Evolutionary conservation across 345 rosid species (phyloP).

Genomic region (Bretschneidera sinensis): DNA sequence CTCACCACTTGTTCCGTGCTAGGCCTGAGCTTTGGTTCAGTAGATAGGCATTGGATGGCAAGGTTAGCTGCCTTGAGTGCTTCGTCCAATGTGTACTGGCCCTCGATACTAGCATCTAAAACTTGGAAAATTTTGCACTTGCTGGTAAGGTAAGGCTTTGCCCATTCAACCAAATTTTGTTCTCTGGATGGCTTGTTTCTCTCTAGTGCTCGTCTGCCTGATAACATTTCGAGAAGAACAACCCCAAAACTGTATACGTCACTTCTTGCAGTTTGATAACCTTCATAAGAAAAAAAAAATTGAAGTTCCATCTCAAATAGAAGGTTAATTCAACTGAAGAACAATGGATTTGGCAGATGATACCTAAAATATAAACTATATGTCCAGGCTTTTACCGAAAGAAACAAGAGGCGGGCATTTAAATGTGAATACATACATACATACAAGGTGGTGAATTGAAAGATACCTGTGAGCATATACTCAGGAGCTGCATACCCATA

Average conservation of each 20-base stretch:
- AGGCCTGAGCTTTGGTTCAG: slow-evolving; percentile 72
- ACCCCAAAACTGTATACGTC: slow-evolving; percentile 94
- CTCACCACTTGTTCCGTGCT: slow-evolving; percentile 67
- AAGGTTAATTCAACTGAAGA: too few relatives aligned
- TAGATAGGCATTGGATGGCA: slow-evolving; percentile 64
- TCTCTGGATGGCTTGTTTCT: slow-evolving; percentile 74
- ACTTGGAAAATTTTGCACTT: slow-evolving; percentile 71
- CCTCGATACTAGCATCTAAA: slow-evolving; percentile 62
- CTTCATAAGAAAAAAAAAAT: slow-evolving; percentile 23
- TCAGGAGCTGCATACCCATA: slow-evolving; percentile 40
- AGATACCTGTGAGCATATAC: slow-evolving; percentile 59
- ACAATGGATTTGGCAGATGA: slow-evolving; percentile 1
- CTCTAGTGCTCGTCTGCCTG: slow-evolving; percentile 78
- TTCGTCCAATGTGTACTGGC: slow-evolving; percentile 46
- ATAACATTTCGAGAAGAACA: slow-evolving; percentile 80
- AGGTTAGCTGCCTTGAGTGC: slow-evolving; percentile 53
- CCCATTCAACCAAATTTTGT: slow-evolving; percentile 89
- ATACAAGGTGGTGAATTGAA: neutral
- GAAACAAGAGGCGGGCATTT: too few relatives aligned
- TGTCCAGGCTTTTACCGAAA: too few relatives aligned
- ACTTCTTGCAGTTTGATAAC: slow-evolving; percentile 73
- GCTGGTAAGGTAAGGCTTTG: slow-evolving; percentile 67
- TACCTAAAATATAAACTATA: too few relatives aligned
- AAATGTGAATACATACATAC: too few relatives aligned
- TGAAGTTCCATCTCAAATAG: neutral